Percentiles rank a stretch among this genome's conserved stretches.
These are phyloP conservation scores for Kodamaea alishanica DNA, from an alignment of 1,139 yeast species.

Conservation along the genomic window DNA sequence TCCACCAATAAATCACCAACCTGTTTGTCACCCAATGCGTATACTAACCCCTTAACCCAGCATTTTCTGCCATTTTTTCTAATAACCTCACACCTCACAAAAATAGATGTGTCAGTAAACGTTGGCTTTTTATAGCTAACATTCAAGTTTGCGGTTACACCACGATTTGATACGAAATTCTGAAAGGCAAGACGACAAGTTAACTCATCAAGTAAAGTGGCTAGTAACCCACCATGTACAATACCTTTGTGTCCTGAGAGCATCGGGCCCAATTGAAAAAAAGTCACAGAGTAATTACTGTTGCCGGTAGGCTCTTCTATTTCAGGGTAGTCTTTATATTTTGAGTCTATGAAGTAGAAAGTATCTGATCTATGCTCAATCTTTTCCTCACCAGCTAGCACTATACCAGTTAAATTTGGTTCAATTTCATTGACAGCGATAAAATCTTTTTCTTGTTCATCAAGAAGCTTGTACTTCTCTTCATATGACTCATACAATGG, in stretches of 20 bases:
- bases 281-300: slow-evolving; percentile 32
- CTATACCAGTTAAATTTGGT: slow-evolving; percentile 38
- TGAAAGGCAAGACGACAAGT: slow-evolving; percentile 53
- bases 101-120: slow-evolving; percentile 28
- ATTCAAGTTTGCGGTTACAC: slow-evolving; percentile 47
- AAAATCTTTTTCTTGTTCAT: slow-evolving; percentile 1
- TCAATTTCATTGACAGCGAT: slow-evolving; percentile 16
- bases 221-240: slow-evolving; percentile 56
- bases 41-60: slow-evolving; percentile 40
- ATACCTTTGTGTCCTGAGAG: slow-evolving; percentile 50
- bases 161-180: slow-evolving; percentile 39
- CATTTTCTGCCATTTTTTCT: slow-evolving; percentile 42
- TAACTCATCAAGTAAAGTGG: slow-evolving; percentile 51
- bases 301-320: slow-evolving; percentile 11
- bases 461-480: slow-evolving; percentile 5
- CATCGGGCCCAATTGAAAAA: slow-evolving; percentile 44
- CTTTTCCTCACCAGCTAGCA: slow-evolving; percentile 34
- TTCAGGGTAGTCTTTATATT: slow-evolving; percentile 20
- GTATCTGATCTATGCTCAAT: slow-evolving; percentile 36
- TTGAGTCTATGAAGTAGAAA: slow-evolving; percentile 34
- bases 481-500: slow-evolving; percentile 9
- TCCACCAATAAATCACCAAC: slow-evolving; percentile 28
- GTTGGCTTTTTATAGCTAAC: slow-evolving; percentile 42
- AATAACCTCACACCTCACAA: slow-evolving; percentile 33
- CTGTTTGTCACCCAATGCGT: slow-evolving; percentile 15